These are phyloP conservation scores for Mrakia blollopis DNA, from an alignment of 768 basidiomycete species.

Conservation along the genomic window DNA sequence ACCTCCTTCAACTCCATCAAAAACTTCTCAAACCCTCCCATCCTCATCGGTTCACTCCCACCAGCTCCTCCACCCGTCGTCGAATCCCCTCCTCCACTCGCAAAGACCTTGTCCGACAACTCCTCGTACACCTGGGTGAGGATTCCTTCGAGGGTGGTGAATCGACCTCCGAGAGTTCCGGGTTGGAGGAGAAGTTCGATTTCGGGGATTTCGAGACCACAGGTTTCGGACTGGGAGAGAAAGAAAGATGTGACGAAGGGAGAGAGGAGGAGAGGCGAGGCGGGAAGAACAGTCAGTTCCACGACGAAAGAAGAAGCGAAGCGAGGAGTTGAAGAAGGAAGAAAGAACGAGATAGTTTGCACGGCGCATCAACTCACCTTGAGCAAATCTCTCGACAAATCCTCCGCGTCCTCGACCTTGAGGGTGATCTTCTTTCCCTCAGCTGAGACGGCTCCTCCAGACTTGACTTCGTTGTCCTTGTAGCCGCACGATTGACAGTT, in stretches of 20 bases:
- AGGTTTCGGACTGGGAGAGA: conserved; percentile 73
- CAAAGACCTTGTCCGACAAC: conserved; percentile 78
- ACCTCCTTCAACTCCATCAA: conserved; percentile 49
- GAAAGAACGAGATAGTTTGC: neutral
- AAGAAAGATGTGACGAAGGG: neutral
- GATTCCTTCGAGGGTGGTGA: conserved; percentile 95
- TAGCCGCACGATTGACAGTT: conserved; percentile 95
- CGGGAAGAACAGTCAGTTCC: too few relatives aligned
- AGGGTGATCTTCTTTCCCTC: conserved; percentile 81
- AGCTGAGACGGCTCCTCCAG: conserved; percentile 79
- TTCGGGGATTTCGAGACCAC: conserved; percentile 83
- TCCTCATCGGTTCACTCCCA: conserved; percentile 69
- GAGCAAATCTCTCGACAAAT: conserved; percentile 84
- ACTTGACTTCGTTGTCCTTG: conserved; percentile 96
- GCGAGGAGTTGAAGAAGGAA: neutral
- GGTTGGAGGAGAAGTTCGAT: conserved; percentile 86
- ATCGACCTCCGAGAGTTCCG: conserved; percentile 92
- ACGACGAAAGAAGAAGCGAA: too few relatives aligned
- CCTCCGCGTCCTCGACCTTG: conserved; percentile 86
- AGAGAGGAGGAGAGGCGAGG: too few relatives aligned
- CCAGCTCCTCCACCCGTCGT: conserved; percentile 47
- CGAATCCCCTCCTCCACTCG: conserved; percentile 52
- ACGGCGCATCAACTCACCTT: conserved; percentile 56
- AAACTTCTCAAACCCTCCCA: conserved; percentile 64
- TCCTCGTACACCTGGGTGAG: conserved; percentile 93